These are phyloP conservation scores for Leucocoprinus leucothites DNA, from an alignment of 768 basidiomycete genomes.

Conservation along the genomic window DNA sequence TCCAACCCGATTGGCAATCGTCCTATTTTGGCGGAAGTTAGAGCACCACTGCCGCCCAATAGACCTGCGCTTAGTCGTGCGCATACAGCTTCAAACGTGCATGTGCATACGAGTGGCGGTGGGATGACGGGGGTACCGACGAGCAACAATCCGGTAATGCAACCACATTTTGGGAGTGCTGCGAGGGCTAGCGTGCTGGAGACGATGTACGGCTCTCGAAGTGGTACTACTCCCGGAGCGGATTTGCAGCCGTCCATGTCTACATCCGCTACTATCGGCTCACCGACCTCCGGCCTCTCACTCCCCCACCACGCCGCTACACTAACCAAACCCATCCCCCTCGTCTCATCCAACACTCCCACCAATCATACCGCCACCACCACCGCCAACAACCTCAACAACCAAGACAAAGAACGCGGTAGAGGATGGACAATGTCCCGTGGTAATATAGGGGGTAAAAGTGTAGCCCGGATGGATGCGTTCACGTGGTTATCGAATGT, in stretches of 20 bases:
- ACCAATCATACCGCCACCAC: not conserved
- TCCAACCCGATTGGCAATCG: slow-evolving; percentile 70
- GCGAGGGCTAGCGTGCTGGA: slow-evolving; percentile 15
- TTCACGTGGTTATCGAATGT: slow-evolving; percentile 74
- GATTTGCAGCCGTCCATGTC: not conserved
- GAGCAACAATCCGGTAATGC: slow-evolving; percentile 27
- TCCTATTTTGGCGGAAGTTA: slow-evolving; percentile 67
- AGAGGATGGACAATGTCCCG: slow-evolving; percentile 43
- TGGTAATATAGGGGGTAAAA: slow-evolving; percentile 48
- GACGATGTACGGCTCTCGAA: not conserved
- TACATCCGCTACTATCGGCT: not conserved
- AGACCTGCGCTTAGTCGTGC: not conserved
- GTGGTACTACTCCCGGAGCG: too few relatives aligned
- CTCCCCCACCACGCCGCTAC: not conserved
- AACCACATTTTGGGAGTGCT: slow-evolving; percentile 21
- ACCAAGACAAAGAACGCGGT: slow-evolving; percentile 17
- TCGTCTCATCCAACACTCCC: not conserved
- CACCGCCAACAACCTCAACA: not conserved
- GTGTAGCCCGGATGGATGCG: slow-evolving; percentile 54
- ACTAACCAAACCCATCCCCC: slow-evolving; percentile 7
- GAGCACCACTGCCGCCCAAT: slow-evolving; percentile 43
- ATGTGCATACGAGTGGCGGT: too few relatives aligned
- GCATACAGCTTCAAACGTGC: not conserved
- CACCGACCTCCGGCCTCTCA: not conserved
- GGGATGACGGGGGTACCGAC: too few relatives aligned